A percentile compares a stretch with the other conserved stretches of the same genome.
Conservation (phyloP, 768 basidiomycete species). For the Mycena rebaudengoi region DNA sequence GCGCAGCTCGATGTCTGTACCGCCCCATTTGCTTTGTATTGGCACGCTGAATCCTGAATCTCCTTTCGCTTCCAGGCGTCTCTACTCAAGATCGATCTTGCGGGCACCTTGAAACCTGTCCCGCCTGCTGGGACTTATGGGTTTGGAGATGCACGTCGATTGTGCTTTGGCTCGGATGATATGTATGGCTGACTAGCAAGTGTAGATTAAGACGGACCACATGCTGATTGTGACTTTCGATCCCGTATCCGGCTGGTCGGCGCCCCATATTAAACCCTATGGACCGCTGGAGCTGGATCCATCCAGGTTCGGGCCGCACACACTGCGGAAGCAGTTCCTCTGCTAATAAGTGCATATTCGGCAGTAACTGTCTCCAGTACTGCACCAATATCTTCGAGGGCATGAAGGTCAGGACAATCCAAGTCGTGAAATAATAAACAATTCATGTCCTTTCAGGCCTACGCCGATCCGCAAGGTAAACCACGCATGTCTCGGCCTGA, state of each 20-base stretch:
- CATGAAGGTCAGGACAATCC: constrained; percentile 61
- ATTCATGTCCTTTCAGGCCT: constrained; percentile 55
- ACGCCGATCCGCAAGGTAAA: constrained; percentile 74
- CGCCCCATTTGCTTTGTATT: too few relatives aligned
- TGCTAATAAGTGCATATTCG: not conserved
- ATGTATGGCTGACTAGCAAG: not conserved
- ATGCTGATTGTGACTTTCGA: constrained; percentile 78
- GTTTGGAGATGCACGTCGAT: constrained; percentile 63
- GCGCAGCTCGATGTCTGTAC: too few relatives aligned
- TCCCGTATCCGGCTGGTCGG: constrained; percentile 70
- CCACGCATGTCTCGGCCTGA: constrained; percentile 85
- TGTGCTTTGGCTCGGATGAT: not conserved
- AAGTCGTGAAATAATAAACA: not conserved
- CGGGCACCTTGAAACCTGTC: constrained; percentile 58
- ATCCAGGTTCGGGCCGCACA: constrained; percentile 48
- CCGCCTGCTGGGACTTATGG: constrained; percentile 54
- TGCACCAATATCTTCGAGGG: constrained; percentile 89
- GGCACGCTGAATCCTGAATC: too few relatives aligned
- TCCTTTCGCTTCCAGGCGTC: constrained; percentile 69
- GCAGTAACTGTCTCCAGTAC: constrained; percentile 82
- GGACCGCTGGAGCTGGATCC: constrained; percentile 76
- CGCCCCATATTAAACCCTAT: constrained; percentile 80
- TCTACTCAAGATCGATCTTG: constrained; percentile 56
- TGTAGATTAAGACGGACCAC: constrained; percentile 75
- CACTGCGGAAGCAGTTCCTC: not conserved